Evolutionary conservation across 345 rosid species (phyloP).

Genomic region (Isatis tinctoria): DNA sequence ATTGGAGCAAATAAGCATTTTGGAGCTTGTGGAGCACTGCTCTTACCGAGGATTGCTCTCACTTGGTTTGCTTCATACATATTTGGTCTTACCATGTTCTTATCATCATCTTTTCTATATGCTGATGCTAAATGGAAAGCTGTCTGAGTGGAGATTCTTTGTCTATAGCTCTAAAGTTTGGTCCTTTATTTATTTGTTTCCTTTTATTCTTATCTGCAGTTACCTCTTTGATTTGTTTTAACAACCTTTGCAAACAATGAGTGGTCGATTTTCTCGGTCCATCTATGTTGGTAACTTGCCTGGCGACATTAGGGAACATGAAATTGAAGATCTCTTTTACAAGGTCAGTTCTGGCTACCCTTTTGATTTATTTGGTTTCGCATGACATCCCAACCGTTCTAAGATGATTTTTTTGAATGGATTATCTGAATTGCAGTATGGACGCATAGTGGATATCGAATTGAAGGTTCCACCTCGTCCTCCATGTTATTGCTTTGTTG

Average conservation of each 20-base stretch:
- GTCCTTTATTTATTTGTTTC: slow-evolving; percentile 14
- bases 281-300: slow-evolving; percentile 99
- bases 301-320: slow-evolving; percentile 73
- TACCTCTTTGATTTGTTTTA: slow-evolving; percentile 11
- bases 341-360: slow-evolving; percentile 49
- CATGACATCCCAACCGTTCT: not conserved
- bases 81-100: slow-evolving; percentile 32
- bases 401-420: not conserved
- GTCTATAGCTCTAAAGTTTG: slow-evolving; percentile 17
- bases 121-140: slow-evolving; percentile 34
- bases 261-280: slow-evolving; percentile 94
- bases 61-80: slow-evolving; percentile 74
- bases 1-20: slow-evolving; percentile 68
- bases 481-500: slow-evolving; percentile 94
- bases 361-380: not conserved
- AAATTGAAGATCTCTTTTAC: slow-evolving; percentile 91
- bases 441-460: slow-evolving; percentile 84
- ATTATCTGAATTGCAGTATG: slow-evolving; percentile 48
- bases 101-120: slow-evolving; percentile 23
- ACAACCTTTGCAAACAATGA: slow-evolving; percentile 49
- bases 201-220: slow-evolving; percentile 19
- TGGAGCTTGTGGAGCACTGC: slow-evolving; percentile 94
- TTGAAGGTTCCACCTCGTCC: slow-evolving; percentile 95
- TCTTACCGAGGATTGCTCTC: slow-evolving; percentile 88
- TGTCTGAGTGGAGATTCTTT: slow-evolving; percentile 28